Conservation (phyloP, 176 grass and related monocot genomes). For the Carex kokanica region DNA sequence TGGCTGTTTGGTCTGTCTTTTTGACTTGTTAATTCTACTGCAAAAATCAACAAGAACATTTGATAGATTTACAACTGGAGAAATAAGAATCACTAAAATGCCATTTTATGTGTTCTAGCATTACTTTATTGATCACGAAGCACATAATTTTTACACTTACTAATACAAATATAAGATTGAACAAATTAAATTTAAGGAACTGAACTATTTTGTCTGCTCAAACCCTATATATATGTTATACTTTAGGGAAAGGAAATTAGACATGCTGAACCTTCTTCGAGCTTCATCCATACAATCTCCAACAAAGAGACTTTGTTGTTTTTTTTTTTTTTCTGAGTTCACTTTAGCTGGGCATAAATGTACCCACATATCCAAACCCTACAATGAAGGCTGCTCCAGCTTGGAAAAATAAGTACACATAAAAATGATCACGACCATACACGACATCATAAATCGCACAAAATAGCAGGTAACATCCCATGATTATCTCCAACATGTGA, state of each 20-base stretch:
- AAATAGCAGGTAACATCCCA: constrained; percentile 60
- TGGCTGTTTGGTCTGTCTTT: not conserved
- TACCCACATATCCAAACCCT: constrained; percentile 64
- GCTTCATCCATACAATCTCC: not conserved
- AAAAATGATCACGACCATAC: constrained; percentile 57
- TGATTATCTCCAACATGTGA: constrained; percentile 55
- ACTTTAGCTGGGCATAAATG: constrained; percentile 38
- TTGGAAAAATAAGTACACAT: constrained; percentile 69
- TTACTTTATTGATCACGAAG: constrained; percentile 17
- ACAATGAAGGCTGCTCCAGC: constrained; percentile 66
- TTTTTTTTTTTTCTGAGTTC: not conserved
- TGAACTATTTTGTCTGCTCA: not conserved
- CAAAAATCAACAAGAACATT: not conserved
- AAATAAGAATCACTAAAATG: not conserved
- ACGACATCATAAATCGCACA: constrained; percentile 64
- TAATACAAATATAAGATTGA: constrained; percentile 16
- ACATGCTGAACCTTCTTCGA: constrained; percentile 6
- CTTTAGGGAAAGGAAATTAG: not conserved
- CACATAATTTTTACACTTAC: constrained; percentile 17
- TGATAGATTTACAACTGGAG: not conserved
- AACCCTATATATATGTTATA: constrained; percentile 13
- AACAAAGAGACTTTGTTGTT: not conserved
- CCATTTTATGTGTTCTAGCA: not conserved
- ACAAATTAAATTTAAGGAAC: constrained; percentile 15
- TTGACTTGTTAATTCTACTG: not conserved